These are phyloP conservation scores for Botrytis medusae DNA, from an alignment of 2,329 filamentous ascomycete species.

Conservation along the genomic window DNA sequence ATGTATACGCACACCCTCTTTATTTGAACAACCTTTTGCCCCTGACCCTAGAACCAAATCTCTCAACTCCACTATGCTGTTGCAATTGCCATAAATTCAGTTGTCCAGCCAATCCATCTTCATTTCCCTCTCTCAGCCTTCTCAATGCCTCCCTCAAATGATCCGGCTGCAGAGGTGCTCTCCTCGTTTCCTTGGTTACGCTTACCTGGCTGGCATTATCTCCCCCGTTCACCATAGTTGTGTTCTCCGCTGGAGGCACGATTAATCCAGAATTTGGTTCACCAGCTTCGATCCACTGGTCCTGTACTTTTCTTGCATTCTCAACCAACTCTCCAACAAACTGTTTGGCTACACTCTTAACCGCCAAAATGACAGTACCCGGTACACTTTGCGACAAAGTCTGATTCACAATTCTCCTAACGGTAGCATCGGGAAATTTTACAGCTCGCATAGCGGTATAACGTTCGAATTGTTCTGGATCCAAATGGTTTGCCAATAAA, in stretches of 20 bases:
- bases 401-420: constrained; percentile 75
- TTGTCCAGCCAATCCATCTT: constrained; percentile 59
- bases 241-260: constrained; percentile 41
- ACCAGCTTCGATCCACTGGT: constrained; percentile 64
- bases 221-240: constrained; percentile 23
- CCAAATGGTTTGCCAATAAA: constrained; percentile 65
- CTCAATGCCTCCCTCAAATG: constrained; percentile 73
- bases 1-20: constrained; percentile 7
- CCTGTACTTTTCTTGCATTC: constrained; percentile 66
- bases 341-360: constrained; percentile 73
- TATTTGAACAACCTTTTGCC: constrained; percentile 40
- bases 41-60: constrained; percentile 46
- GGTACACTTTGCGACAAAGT: constrained; percentile 79
- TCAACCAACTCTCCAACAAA: constrained; percentile 77
- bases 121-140: constrained; percentile 62
- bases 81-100: constrained; percentile 62
- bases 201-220: constrained; percentile 36
- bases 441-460: constrained; percentile 71
- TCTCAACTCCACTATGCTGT: constrained; percentile 57
- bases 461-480: constrained; percentile 64
- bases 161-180: constrained; percentile 67
- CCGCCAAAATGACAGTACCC: constrained; percentile 70
- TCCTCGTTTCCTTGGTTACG: constrained; percentile 41
- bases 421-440: constrained; percentile 66
- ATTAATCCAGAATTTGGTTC: constrained; percentile 58